A percentile compares a stretch with the other conserved stretches of the same genome.
Conservation (phyloP, 73 alveolate species). For the Stentor roeselii region DNA sequence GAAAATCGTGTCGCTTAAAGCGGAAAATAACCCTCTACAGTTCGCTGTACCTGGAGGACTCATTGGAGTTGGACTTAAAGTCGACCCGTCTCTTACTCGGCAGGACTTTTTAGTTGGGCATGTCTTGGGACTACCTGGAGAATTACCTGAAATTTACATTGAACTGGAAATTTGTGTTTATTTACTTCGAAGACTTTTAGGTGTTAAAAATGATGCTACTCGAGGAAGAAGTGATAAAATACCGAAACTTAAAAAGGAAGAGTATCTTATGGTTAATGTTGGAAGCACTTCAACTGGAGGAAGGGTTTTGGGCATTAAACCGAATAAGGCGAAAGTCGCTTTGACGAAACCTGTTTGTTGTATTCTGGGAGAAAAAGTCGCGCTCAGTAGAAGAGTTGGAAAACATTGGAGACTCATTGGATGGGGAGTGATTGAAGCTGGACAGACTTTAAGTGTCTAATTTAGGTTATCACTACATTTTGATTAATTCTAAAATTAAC, state of each 20-base stretch:
- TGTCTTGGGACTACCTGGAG: constrained; percentile 98
- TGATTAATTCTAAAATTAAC: too few relatives aligned
- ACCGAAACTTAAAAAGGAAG: constrained; percentile 45
- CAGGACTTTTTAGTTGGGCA: constrained; percentile 86
- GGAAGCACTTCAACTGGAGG: constrained; percentile 62
- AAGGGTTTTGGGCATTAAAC: constrained; percentile 44
- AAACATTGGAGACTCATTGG: constrained; percentile 96
- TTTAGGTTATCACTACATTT: too few relatives aligned
- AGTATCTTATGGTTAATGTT: constrained; percentile 53
- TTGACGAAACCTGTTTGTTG: constrained; percentile 59
- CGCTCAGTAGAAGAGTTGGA: constrained; percentile 76
- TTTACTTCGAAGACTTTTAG: constrained; percentile 86
- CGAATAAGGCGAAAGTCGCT: constrained; percentile 36
- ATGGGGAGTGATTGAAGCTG: constrained; percentile 92
- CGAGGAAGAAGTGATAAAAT: constrained; percentile 45
- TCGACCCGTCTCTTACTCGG: constrained; percentile 98
- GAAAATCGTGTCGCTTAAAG: constrained; percentile 83
- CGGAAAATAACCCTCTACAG: constrained; percentile 96
- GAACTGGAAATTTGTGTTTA: constrained; percentile 50
- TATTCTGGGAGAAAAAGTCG: constrained; percentile 50
- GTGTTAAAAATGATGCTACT: constrained; percentile 87
- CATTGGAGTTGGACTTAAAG: constrained; percentile 97
- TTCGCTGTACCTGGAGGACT: constrained; percentile 99
- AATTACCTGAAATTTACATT: constrained; percentile 89
- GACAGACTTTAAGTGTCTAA: constrained; percentile 37